Percentiles rank a stretch among this genome's conserved stretches.
Conservation (phyloP, 768 basidiomycete species). For the Amanita exitialis region DNA sequence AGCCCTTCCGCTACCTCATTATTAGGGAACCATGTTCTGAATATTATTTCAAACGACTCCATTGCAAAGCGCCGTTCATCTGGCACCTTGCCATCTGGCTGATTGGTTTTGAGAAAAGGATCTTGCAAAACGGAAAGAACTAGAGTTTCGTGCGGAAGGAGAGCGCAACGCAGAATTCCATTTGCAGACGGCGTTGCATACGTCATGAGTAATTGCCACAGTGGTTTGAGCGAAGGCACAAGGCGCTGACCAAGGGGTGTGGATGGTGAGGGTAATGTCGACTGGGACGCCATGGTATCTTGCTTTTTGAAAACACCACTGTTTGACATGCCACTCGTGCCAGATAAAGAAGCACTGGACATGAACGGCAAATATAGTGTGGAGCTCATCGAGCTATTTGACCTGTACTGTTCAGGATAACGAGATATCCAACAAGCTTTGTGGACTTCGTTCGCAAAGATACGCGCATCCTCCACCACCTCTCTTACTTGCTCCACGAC, state of each 20-base stretch:
- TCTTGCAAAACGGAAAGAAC: constrained; percentile 48
- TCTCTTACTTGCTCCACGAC: constrained; percentile 58
- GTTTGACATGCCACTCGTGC: constrained; percentile 1
- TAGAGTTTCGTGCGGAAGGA: constrained; percentile 46
- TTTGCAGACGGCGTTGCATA: constrained; percentile 25
- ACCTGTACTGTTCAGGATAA: constrained; percentile 26
- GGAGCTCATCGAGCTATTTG: constrained; percentile 21
- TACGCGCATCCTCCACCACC: constrained; percentile 35
- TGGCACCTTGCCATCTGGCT: constrained; percentile 25
- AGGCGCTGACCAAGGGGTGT: constrained; percentile 15
- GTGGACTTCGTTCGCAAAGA: constrained; percentile 46
- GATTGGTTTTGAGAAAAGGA: constrained; percentile 38
- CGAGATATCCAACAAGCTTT: constrained; percentile 44
- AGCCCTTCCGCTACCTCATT: constrained; percentile 36
- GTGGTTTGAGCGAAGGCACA: constrained; percentile 28
- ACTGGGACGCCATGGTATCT: constrained; percentile 31
- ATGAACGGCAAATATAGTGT: constrained; percentile 32
- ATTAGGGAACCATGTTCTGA: constrained; percentile 45
- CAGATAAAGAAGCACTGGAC: constrained; percentile 22
- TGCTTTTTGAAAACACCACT: constrained; percentile 16
- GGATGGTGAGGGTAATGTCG: constrained; percentile 23
- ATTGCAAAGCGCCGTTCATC: constrained; percentile 47
- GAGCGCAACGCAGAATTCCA: constrained; percentile 15
- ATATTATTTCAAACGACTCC: constrained; percentile 50
- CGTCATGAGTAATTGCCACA: constrained; percentile 37